A percentile compares a stretch with the other conserved stretches of the same genome.
These are phyloP conservation scores for Recurvomyces mirabilis DNA, from an alignment of 495 filamentous ascomycete genomes.

Conservation along the genomic window DNA sequence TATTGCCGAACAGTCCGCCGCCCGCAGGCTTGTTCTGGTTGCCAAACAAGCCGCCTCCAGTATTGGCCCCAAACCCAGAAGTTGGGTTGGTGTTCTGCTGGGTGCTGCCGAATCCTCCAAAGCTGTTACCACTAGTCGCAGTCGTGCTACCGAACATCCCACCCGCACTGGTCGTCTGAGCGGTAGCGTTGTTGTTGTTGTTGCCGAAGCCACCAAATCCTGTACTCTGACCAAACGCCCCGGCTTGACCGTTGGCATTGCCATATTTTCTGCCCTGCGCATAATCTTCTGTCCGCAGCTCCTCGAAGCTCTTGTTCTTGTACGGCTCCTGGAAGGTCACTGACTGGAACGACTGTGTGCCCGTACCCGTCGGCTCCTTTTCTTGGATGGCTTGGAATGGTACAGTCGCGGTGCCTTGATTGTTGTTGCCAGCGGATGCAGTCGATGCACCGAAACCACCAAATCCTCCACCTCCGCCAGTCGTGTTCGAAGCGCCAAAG, in stretches of 20 bases:
- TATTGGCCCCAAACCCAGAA: constrained; percentile 26
- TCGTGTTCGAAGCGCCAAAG: constrained; percentile 14
- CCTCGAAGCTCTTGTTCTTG: constrained; percentile 79
- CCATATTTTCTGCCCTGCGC: constrained; percentile 72
- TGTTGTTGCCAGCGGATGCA: constrained; percentile 23
- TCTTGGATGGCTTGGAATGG: constrained; percentile 68
- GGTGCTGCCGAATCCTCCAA: constrained; percentile 36
- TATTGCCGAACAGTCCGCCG: constrained; percentile 25
- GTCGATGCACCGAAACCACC: constrained; percentile 36
- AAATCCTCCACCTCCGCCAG: constrained; percentile 11
- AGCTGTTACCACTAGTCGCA: constrained; percentile 25
- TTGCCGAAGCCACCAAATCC: constrained; percentile 48
- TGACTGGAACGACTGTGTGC: constrained; percentile 69
- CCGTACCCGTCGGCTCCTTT: constrained; percentile 54
- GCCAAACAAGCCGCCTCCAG: constrained; percentile 41
- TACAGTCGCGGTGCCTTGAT: constrained; percentile 58
- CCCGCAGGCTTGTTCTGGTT: constrained; percentile 26
- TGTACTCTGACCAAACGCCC: constrained; percentile 64
- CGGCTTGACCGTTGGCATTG: constrained; percentile 66
- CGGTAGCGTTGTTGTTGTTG: constrained; percentile 32
- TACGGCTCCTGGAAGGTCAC: constrained; percentile 80
- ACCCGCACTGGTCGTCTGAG: constrained; percentile 14
- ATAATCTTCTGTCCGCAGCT: constrained; percentile 83
- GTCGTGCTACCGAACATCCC: constrained; percentile 37
- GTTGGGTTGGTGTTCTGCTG: constrained; percentile 31